Percentiles rank a stretch among this genome's conserved stretches.
Evolutionary conservation across 306 rosid genomes (phyloP).

Genomic region (Pachyrhizus erosus): DNA sequence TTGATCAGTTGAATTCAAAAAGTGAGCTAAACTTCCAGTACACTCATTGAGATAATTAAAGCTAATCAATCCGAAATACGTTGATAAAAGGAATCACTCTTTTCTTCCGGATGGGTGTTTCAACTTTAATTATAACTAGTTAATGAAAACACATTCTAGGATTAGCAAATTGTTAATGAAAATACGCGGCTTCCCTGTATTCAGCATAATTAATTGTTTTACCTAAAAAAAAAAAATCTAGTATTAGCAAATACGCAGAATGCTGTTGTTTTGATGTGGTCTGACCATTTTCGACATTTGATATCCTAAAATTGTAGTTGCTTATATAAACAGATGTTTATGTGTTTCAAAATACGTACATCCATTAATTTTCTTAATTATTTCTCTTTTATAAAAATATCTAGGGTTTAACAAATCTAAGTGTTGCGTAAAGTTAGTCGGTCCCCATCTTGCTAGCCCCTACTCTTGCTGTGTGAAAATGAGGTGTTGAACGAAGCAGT

Average conservation of each 20-base stretch:
- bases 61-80: not conserved
- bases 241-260: not conserved
- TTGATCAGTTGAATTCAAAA: slow-evolving; percentile 3
- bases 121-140: not conserved
- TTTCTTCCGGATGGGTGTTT: not conserved
- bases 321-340: not conserved
- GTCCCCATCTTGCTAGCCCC: not conserved
- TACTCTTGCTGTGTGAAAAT: slow-evolving; percentile 1
- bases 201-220: too few species aligned
- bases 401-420: not conserved
- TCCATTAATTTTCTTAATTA: not conserved
- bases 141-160: not conserved
- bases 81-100: not conserved
- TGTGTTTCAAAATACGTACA: not conserved
- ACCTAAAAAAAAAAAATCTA: too few species aligned
- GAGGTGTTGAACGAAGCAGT: not conserved
- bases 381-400: not conserved
- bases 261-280: not conserved
- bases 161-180: too few species aligned
- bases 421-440: slow-evolving; percentile 32
- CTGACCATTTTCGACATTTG: not conserved
- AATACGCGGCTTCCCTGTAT: too few species aligned
- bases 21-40: not conserved
- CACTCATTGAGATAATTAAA: not conserved
- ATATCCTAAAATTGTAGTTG: not conserved